A percentile compares a stretch with the other conserved stretches of the same genome.
These are phyloP conservation scores for Cladobotryum protrusum DNA, from an alignment of 2,329 filamentous ascomycete species.

Conservation along the genomic window DNA sequence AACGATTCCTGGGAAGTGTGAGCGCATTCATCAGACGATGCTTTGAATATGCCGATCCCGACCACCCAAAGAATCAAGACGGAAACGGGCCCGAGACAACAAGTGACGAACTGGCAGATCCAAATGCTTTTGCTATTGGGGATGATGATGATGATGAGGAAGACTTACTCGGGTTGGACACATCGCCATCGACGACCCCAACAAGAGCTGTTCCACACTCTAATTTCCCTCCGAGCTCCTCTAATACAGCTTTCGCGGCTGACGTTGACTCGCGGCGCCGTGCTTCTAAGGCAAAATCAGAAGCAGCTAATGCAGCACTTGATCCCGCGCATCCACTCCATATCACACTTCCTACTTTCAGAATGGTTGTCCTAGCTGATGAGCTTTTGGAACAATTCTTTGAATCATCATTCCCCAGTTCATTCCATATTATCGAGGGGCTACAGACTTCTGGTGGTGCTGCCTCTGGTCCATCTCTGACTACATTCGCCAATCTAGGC, in stretches of 20 bases:
- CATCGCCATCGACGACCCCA: constrained; percentile 36
- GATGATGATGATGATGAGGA: constrained; percentile 57
- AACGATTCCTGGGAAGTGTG: constrained; percentile 85
- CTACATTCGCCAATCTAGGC: constrained; percentile 73
- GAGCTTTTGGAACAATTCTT: constrained; percentile 96
- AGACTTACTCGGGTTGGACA: constrained; percentile 56
- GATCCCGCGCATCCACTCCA: constrained; percentile 90
- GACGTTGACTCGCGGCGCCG: constrained; percentile 20
- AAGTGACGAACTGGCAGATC: constrained; percentile 27
- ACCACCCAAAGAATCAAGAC: constrained; percentile 59
- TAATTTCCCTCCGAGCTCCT: constrained; percentile 29
- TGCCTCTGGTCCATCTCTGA: constrained; percentile 57
- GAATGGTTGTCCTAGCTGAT: constrained; percentile 96
- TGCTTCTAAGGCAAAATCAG: constrained; percentile 60
- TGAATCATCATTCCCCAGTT: constrained; percentile 88
- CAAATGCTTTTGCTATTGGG: constrained; percentile 64
- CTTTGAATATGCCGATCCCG: constrained; percentile 96
- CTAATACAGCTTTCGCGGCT: constrained; percentile 8
- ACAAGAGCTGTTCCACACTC: constrained; percentile 37
- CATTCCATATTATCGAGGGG: constrained; percentile 78
- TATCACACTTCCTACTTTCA: constrained; percentile 94
- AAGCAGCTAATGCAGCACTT: constrained; percentile 80
- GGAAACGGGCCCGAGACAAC: constrained; percentile 22
- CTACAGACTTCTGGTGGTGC: constrained; percentile 29
- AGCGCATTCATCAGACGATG: constrained; percentile 93